phyloP scores from a whole-genome alignment of 225 moss, liverwort and hornwort species.

The Pleurozium schreberi region DNA sequence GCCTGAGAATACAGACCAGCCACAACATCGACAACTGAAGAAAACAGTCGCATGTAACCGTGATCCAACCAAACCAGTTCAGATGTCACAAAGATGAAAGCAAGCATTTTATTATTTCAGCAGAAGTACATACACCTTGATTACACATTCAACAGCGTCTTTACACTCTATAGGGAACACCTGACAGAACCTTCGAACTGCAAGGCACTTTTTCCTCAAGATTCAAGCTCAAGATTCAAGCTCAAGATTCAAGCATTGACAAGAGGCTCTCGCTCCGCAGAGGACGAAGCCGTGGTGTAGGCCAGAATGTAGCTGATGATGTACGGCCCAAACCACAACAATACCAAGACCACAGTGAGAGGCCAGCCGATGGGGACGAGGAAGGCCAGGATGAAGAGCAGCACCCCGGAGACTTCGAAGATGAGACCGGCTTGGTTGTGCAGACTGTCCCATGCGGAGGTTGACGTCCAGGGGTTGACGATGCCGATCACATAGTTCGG shows the following conservation, averaged over 20 bases:
- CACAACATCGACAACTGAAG: neutral
- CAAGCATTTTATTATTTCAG: neutral
- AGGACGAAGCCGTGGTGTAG: neutral
- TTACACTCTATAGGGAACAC: neutral
- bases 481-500: constrained; percentile 23
- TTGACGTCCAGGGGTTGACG: constrained; percentile 40
- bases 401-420: constrained; percentile 15
- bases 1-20: neutral
- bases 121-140: neutral
- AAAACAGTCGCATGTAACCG: neutral
- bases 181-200: neutral
- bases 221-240: neutral
- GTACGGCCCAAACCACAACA: constrained; percentile 25
- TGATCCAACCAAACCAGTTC: no score
- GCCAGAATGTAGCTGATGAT: constrained; percentile 15
- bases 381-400: constrained; percentile 34
- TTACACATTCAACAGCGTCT: neutral
- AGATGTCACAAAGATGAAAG: neutral
- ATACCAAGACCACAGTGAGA: neutral
- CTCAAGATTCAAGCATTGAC: constrained; percentile 1
- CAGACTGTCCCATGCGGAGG: constrained; percentile 6
- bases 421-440: constrained; percentile 18
- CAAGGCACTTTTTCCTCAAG: neutral
- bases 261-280: constrained; percentile 14
- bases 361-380: constrained; percentile 36